Conservation (phyloP, 225 moss, liverwort and hornwort species). For the Climacium dendroides region DNA sequence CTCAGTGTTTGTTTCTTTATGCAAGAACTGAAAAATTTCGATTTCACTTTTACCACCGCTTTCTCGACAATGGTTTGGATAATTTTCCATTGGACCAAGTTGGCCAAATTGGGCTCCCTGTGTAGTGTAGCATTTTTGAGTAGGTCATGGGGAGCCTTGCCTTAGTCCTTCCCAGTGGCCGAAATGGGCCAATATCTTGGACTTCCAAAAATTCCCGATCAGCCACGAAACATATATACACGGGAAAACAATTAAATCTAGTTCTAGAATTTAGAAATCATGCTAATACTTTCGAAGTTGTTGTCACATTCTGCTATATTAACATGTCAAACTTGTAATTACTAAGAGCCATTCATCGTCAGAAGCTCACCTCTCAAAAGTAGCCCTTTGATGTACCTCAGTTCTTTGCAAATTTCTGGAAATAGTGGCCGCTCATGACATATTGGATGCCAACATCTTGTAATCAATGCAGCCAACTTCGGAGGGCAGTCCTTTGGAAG, state of each 20-base stretch:
- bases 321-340: background rate
- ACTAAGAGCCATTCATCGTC: background rate
- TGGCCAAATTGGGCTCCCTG: background rate
- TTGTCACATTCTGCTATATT: background rate
- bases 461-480: background rate
- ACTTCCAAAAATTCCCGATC: no score
- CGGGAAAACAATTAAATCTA: background rate
- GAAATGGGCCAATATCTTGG: no score
- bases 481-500: background rate
- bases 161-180: no score
- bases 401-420: background rate
- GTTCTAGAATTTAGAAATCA: background rate
- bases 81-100: background rate
- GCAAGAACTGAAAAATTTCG: background rate
- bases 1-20: background rate
- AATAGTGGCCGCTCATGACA: background rate
- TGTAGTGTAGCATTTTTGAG: background rate
- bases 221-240: no score
- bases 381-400: background rate
- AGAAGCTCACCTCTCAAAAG: background rate
- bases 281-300: background rate
- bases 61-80: background rate
- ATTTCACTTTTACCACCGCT: background rate
- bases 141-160: background rate
- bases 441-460: background rate